phyloP scores from a whole-genome alignment of 345 rosid species.

The Populus deltoides region DNA sequence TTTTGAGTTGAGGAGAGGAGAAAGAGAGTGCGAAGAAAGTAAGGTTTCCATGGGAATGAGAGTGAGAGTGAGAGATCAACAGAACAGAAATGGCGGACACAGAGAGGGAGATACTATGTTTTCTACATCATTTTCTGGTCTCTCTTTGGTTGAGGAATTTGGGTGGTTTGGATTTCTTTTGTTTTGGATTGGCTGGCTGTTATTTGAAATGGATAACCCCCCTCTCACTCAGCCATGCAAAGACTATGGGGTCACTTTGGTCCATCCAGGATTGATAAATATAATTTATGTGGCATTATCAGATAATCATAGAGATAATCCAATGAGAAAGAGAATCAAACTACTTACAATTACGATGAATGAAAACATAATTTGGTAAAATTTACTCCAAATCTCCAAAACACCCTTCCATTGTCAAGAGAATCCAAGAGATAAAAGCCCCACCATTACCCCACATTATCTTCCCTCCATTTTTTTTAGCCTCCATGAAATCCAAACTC shows the following conservation, averaged over 20 bases:
- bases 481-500: conserved; percentile 32
- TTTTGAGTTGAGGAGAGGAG: conserved; percentile 55
- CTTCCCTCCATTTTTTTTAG: conserved; percentile 25
- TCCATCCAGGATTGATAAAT: neutral
- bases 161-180: conserved; percentile 41
- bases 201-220: conserved; percentile 44
- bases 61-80: conserved; percentile 7
- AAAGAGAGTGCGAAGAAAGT: conserved; percentile 56
- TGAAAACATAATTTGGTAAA: no score
- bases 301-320: no score
- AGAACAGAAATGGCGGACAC: conserved; percentile 17
- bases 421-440: neutral
- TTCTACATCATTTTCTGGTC: conserved; percentile 14
- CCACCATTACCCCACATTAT: conserved; percentile 37
- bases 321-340: neutral
- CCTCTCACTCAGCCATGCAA: conserved; percentile 25
- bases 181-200: conserved; percentile 44
- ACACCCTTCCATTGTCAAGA: conserved; percentile 8
- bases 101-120: conserved; percentile 1
- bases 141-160: conserved; percentile 23
- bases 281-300: no score
- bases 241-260: conserved; percentile 27
- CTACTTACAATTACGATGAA: no score
- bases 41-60: conserved; percentile 63
- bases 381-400: conserved; percentile 10